Evolutionary conservation across 148 eudicot species (phyloP).

Genomic region (Cornus florida): DNA sequence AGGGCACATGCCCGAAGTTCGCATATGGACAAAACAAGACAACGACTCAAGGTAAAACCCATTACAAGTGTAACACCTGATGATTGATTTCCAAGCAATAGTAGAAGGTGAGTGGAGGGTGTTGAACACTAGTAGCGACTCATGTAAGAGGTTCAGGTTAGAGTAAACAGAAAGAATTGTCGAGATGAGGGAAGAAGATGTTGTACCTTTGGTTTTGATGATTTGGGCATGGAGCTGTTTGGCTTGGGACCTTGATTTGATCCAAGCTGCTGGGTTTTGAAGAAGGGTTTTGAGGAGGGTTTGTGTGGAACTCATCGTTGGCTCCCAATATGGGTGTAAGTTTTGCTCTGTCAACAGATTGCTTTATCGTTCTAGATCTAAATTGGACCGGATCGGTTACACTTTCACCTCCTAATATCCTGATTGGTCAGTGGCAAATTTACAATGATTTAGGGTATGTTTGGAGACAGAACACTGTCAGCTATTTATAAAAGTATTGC

Average conservation of each 20-base stretch:
- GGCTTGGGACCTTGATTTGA: slow-evolving; percentile 59
- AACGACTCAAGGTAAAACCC: slow-evolving; percentile 43
- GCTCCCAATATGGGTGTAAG: not conserved
- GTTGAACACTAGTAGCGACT: slow-evolving; percentile 43
- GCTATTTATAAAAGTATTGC: no score
- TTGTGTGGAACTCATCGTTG: slow-evolving; percentile 9
- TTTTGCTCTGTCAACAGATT: no score
- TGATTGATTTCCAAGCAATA: slow-evolving; percentile 64
- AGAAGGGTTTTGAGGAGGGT: slow-evolving; percentile 36
- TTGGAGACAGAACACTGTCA: no score
- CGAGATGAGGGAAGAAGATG: slow-evolving; percentile 15
- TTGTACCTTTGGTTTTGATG: slow-evolving; percentile 31
- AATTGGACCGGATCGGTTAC: no score
- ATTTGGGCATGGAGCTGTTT: slow-evolving; percentile 75
- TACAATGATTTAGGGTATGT: no score
- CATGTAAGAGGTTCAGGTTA: slow-evolving; percentile 41
- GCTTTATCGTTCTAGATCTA: no score
- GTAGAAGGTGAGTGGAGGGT: slow-evolving; percentile 36
- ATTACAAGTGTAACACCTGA: slow-evolving; percentile 52
- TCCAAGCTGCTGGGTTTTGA: slow-evolving; percentile 28
- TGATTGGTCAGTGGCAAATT: no score
- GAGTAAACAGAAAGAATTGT: slow-evolving; percentile 50
- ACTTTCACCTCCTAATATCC: no score
- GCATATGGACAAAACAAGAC: slow-evolving; percentile 50
- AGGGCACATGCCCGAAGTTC: slow-evolving; percentile 53